Evolutionary conservation across 768 basidiomycete genomes (phyloP), one percentile per base, ranked within the genome.

Genomic region (Hypsizygus marmoreus): DNA sequence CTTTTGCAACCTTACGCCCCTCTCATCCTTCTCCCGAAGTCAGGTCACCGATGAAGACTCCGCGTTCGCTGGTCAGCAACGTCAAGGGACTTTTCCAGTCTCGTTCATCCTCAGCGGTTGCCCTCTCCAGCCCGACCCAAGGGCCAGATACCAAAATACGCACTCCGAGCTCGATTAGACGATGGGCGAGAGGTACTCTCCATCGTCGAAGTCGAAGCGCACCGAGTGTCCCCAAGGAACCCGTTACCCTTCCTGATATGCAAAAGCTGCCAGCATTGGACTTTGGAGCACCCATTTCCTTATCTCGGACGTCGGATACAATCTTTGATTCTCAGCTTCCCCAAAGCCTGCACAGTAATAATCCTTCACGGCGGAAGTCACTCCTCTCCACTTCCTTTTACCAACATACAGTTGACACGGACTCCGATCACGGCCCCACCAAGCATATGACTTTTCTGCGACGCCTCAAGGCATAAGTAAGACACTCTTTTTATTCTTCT

Each of bases 71-170:
- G 63, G 77, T 82, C 36, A 80, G 76, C 51, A 84, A 81, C 53
- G 79, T 87, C 45, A 77, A 73, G 54, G 79, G 72, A 14, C 69
- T 88, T 41, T 85, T 88, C 54, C 64, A 70, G 20, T 68, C 79
- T 40, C 77, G 75, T 1, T 63, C 79, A 4, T 46, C 58, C 11
- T 73, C 78, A 12, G 70, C 78, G 4, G 56, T 65, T 34, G 51
- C 64, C 25, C 53, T 64, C 4, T 30, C 30, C 19, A 39, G 33
- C 25, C 46, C 48, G 10, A 26, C 42, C 35, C 45, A 36, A 39
- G 30, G 32, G 10, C 24, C 49, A 30, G 51, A 54, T 45, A 20
- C 29, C 5, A 65, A 51, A 40, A 61, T 63, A 19, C 58, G 51
- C 47, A 59, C 63, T 11, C 58, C 66, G 22, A 60, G 65, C 53